These are phyloP conservation scores for Nemania sp. DNA, from an alignment of 2,329 filamentous ascomycete species.

Conservation along the genomic window DNA sequence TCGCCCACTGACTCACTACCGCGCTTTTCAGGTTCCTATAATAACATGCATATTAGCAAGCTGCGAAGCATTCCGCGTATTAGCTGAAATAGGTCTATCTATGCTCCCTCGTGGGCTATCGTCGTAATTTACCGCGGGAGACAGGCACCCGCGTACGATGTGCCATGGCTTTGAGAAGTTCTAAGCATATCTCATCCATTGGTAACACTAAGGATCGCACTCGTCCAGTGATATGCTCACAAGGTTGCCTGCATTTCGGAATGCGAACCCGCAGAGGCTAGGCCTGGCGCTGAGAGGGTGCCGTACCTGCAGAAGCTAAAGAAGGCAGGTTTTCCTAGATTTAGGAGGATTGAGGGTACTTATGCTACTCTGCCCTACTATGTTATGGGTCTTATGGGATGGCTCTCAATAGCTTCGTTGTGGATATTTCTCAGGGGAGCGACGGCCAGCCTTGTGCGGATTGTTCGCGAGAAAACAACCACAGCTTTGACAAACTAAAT, in stretches of 20 bases:
- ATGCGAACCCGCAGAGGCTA: slow-evolving; percentile 61
- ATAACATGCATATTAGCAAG: slow-evolving; percentile 57
- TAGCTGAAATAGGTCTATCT: slow-evolving; percentile 39
- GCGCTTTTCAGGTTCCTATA: slow-evolving; percentile 63
- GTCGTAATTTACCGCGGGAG: not conserved
- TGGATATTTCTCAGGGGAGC: slow-evolving; percentile 66
- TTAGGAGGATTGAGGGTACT: slow-evolving; percentile 67
- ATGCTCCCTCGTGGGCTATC: not conserved
- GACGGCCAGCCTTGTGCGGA: slow-evolving; percentile 66
- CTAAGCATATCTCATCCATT: slow-evolving; percentile 52
- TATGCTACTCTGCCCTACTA: slow-evolving; percentile 63
- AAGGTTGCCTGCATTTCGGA: slow-evolving; percentile 67
- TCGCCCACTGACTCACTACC: slow-evolving; percentile 56
- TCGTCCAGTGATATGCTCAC: slow-evolving; percentile 58
- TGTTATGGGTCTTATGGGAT: slow-evolving; percentile 60
- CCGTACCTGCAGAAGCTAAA: slow-evolving; percentile 30
- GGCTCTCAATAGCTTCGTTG: slow-evolving; percentile 68
- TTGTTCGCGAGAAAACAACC: slow-evolving; percentile 45
- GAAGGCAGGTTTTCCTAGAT: slow-evolving; percentile 45
- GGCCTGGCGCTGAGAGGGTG: slow-evolving; percentile 43
- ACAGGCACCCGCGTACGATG: not conserved
- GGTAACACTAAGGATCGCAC: slow-evolving; percentile 57
- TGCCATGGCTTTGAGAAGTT: slow-evolving; percentile 26
- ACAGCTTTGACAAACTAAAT: slow-evolving; percentile 51
- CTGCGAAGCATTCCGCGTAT: slow-evolving; percentile 47